Evolutionary conservation across 805 yeast genomes (phyloP).

Genomic region (Nakazawaea holstii): DNA sequence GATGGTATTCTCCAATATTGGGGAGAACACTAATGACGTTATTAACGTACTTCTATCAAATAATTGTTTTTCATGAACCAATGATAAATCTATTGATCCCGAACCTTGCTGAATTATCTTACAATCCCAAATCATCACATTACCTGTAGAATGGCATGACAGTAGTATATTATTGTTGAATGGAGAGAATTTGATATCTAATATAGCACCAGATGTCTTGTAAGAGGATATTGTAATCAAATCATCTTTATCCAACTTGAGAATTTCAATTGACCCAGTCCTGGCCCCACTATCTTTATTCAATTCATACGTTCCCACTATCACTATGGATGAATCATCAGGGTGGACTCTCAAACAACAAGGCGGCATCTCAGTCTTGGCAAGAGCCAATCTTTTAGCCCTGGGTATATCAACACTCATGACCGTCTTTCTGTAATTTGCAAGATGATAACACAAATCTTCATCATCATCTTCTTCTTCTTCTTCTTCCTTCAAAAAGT

Average conservation of each 20-base stretch:
- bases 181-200: slow-evolving; percentile 72
- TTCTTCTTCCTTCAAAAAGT: too few species aligned
- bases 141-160: slow-evolving; percentile 81
- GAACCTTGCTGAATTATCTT: slow-evolving; percentile 14
- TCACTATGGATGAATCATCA: slow-evolving; percentile 35
- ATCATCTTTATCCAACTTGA: slow-evolving; percentile 20
- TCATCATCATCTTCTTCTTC: too few species aligned
- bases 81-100: slow-evolving; percentile 16
- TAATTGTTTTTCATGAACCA: slow-evolving; percentile 33
- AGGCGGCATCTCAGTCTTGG: slow-evolving; percentile 65
- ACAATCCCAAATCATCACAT: slow-evolving; percentile 55
- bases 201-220: slow-evolving; percentile 54
- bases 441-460: too few species aligned
- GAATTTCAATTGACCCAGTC: slow-evolving; percentile 54
- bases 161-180: slow-evolving; percentile 41
- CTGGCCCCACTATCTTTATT: slow-evolving; percentile 53
- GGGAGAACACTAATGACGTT: slow-evolving; percentile 61
- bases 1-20: slow-evolving; percentile 29
- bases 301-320: slow-evolving; percentile 79
- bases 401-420: neutral
- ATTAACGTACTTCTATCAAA: slow-evolving; percentile 47
- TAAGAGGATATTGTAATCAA: slow-evolving; percentile 21
- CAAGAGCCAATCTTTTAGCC: slow-evolving; percentile 21
- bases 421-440: too few species aligned
- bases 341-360: slow-evolving; percentile 70